A percentile compares a stretch with the other conserved stretches of the same genome.
phyloP scores from a whole-genome alignment of 768 basidiomycete genomes.

The Pisolithus orientalis region DNA sequence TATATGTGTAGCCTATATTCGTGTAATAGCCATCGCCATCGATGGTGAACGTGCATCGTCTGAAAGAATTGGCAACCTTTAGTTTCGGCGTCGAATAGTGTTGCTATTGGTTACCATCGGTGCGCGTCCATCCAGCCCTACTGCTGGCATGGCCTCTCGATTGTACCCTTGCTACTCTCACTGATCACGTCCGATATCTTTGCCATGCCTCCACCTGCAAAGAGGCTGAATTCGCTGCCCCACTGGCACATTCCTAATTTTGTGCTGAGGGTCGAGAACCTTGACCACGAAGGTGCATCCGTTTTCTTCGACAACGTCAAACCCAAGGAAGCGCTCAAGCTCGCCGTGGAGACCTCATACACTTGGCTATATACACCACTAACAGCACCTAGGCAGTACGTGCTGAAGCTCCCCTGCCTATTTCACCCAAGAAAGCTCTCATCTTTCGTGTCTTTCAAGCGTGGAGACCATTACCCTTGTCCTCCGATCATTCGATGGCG shows the following conservation, averaged over 20 bases:
- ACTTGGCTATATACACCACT: slow-evolving; percentile 38
- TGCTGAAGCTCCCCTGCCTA: not conserved
- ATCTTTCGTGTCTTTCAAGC: slow-evolving; percentile 24
- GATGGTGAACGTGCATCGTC: too few species aligned
- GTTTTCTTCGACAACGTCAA: slow-evolving; percentile 51
- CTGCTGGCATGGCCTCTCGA: too few species aligned
- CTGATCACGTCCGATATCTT: not conserved
- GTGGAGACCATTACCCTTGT: slow-evolving; percentile 52
- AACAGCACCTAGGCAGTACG: slow-evolving; percentile 45
- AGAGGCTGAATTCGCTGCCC: slow-evolving; percentile 16
- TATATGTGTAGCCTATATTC: too few species aligned
- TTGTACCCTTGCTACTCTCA: not conserved
- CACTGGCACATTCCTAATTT: slow-evolving; percentile 54
- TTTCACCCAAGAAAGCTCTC: slow-evolving; percentile 1
- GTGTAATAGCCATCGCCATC: too few species aligned
- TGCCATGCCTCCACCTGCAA: slow-evolving; percentile 15
- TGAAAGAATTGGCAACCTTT: too few species aligned
- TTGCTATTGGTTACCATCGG: too few species aligned
- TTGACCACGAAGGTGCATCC: slow-evolving; percentile 50
- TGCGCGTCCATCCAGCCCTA: too few species aligned
- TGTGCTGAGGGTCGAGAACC: slow-evolving; percentile 49
- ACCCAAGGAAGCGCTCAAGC: slow-evolving; percentile 31
- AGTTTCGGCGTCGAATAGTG: not conserved
- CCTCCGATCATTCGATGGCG: slow-evolving; percentile 60
- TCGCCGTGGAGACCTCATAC: slow-evolving; percentile 36